Percentiles rank a stretch among this genome's conserved stretches.
phyloP scores from a whole-genome alignment of 345 rosid species.

The Melaleuca alternifolia region DNA sequence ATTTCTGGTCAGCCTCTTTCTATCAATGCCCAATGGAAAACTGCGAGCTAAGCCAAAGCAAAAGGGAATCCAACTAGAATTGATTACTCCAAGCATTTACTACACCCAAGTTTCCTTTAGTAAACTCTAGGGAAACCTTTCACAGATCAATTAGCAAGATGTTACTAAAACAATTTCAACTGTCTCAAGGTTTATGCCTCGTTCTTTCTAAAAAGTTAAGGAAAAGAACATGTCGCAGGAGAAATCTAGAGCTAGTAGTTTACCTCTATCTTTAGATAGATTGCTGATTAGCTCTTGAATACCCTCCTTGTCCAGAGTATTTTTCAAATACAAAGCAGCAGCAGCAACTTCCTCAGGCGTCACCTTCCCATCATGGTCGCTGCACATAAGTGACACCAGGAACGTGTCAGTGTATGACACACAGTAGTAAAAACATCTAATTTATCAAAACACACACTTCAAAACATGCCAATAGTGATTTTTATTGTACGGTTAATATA shows the following conservation, averaged over 20 bases:
- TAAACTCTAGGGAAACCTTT: neutral
- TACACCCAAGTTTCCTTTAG: neutral
- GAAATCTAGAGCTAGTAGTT: neutral
- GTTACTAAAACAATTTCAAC: neutral
- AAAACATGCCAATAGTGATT: neutral
- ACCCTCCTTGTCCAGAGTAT: constrained; percentile 65
- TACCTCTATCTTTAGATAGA: constrained; percentile 76
- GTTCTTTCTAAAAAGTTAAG: neutral
- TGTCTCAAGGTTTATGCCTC: neutral
- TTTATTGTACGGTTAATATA: neutral
- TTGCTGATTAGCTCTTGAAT: constrained; percentile 63
- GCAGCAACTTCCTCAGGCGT: constrained; percentile 81
- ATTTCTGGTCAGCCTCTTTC: neutral
- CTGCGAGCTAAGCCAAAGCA: neutral
- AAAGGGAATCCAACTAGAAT: neutral
- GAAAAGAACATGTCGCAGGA: neutral
- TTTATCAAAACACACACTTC: neutral
- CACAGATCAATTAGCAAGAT: neutral
- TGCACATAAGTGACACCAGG: neutral
- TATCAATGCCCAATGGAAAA: neutral
- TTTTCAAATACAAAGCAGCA: constrained; percentile 74
- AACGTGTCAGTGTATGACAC: neutral
- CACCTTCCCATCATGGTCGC: constrained; percentile 87
- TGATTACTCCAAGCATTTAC: neutral
- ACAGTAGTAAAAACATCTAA: neutral